Conservation (phyloP, 148 eudicot genomes). For the Oxyria digyna region DNA sequence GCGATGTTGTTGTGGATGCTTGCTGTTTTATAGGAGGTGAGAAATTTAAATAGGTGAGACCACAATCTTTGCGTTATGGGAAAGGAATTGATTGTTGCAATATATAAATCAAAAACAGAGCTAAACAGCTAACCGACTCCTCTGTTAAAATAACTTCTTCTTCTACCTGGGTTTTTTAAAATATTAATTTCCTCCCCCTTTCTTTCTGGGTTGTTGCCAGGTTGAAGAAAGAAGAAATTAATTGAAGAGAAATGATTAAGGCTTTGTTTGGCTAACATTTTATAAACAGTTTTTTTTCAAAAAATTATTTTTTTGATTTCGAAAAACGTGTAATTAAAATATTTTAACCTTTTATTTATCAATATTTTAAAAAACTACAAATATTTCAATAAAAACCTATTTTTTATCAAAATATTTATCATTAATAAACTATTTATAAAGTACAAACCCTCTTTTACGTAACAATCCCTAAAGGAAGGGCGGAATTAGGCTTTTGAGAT, state of each 20-base stretch:
- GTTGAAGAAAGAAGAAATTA: not conserved
- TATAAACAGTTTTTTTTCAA: no score
- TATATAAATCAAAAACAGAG: not conserved
- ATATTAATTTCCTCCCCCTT: not conserved
- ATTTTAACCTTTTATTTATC: no score
- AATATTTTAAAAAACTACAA: no score
- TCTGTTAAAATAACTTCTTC: not conserved
- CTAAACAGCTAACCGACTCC: conserved; percentile 1
- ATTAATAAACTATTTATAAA: no score
- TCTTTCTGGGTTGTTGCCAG: conserved; percentile 1
- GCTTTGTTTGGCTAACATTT: not conserved
- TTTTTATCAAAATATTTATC: no score
- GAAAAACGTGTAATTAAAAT: no score
- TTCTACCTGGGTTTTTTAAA: not conserved
- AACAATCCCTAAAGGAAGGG: no score
- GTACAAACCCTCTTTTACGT: no score
- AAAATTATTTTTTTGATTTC: no score
- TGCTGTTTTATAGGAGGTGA: conserved; percentile 1
- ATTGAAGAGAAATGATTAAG: not conserved
- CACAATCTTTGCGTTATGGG: conserved; percentile 7
- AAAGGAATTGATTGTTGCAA: not conserved
- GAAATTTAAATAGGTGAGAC: conserved; percentile 2
- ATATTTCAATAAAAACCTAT: no score
- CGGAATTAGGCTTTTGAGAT: no score
- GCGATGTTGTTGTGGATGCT: not conserved